These are phyloP conservation scores for Lentinula sp. DNA, from an alignment of 768 basidiomycete genomes.

Conservation along the genomic window DNA sequence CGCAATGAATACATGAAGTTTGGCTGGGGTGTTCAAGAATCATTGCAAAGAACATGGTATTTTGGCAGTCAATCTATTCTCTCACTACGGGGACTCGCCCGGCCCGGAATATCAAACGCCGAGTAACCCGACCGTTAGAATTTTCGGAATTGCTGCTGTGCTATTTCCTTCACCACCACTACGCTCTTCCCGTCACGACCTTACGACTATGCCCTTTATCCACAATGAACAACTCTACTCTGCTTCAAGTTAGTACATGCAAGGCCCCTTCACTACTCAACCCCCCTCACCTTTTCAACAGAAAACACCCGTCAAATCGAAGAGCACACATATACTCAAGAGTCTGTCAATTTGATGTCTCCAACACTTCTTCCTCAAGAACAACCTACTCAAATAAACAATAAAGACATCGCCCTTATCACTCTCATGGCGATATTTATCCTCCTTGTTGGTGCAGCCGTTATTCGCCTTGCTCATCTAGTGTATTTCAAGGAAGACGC, in stretches of 20 bases:
- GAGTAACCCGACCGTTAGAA: too few relatives aligned
- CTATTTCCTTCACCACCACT: neutral
- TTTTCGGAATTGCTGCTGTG: too few relatives aligned
- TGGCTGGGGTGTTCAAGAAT: too few relatives aligned
- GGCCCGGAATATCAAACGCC: too few relatives aligned
- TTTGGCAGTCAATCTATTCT: too few relatives aligned
- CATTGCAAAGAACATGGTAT: too few relatives aligned
- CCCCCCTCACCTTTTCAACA: neutral
- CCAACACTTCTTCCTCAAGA: neutral
- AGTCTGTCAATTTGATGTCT: neutral
- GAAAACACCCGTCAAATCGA: neutral
- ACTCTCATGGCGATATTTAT: constrained; percentile 1
- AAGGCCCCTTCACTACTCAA: neutral
- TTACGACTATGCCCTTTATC: constrained; percentile 3
- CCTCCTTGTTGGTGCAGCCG: neutral
- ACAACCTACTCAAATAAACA: neutral
- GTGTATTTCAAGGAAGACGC: neutral
- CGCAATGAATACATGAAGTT: too few relatives aligned
- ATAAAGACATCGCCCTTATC: neutral
- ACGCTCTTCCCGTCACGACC: neutral
- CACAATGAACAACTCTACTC: neutral
- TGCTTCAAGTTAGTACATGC: neutral
- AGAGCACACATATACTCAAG: constrained; percentile 1
- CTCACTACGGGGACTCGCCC: too few relatives aligned
- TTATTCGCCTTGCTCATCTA: neutral